These are phyloP conservation scores for Syzygium aromaticum DNA, from an alignment of 345 rosid genomes.

Conservation along the genomic window DNA sequence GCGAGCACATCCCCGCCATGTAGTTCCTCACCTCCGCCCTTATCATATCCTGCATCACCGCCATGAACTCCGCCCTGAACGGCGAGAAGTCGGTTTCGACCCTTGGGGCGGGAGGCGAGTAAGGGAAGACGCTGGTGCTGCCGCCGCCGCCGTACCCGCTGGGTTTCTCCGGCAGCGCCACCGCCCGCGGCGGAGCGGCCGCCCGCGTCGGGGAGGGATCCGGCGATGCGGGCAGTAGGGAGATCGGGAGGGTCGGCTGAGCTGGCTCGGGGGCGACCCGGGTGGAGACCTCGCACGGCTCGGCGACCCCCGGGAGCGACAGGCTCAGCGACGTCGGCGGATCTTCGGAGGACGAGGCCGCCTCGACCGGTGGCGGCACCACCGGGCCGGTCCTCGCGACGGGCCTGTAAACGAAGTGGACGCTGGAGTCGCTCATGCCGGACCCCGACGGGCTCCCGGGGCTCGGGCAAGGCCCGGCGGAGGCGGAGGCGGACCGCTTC, in stretches of 20 bases:
- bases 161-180: neutral
- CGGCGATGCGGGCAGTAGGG: neutral
- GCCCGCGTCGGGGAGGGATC: neutral
- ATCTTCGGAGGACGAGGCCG: constrained; percentile 16
- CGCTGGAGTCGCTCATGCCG: constrained; percentile 28
- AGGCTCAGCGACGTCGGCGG: constrained; percentile 25
- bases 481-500: constrained; percentile 37
- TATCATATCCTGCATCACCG: constrained; percentile 84
- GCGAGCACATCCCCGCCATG: constrained; percentile 32
- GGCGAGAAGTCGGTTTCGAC: constrained; percentile 21
- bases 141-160: neutral
- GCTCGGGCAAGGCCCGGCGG: constrained; percentile 44
- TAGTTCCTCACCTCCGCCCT: constrained; percentile 69
- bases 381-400: constrained; percentile 1
- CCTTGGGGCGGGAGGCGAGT: neutral
- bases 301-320: constrained; percentile 23
- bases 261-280: neutral
- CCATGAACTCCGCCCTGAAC: constrained; percentile 55
- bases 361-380: constrained; percentile 21
- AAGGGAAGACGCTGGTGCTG: neutral
- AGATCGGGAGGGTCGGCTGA: neutral
- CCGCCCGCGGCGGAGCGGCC: neutral
- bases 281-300: neutral
- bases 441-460: constrained; percentile 36
- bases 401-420: constrained; percentile 37